Evolutionary conservation across 169 alveolate genomes (phyloP).

Genomic region (Eimeria nieschulzi): DNA sequence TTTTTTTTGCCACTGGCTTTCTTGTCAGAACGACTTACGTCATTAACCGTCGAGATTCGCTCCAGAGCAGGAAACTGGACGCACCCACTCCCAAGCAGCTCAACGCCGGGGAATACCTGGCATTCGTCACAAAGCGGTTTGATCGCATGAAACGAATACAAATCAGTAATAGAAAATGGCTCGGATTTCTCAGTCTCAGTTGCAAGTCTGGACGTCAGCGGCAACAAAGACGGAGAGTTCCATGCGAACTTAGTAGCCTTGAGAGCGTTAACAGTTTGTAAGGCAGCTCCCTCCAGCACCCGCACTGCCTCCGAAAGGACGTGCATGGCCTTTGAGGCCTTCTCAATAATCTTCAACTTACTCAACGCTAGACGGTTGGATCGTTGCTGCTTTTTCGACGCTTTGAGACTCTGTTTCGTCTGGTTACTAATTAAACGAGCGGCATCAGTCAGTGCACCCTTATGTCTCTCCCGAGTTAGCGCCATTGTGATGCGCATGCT

Average conservation of each 20-base stretch:
- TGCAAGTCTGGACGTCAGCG: background rate
- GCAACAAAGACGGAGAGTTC: background rate
- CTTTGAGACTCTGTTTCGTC: background rate
- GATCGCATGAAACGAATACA: background rate
- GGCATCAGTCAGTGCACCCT: conserved; percentile 11
- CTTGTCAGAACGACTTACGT: background rate
- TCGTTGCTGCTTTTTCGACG: conserved; percentile 10
- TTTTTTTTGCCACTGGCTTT: background rate
- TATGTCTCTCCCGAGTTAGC: background rate
- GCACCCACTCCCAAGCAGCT: conserved; percentile 49
- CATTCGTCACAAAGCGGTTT: conserved; percentile 2
- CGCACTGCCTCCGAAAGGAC: conserved; percentile 36
- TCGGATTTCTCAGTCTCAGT: background rate
- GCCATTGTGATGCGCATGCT: conserved; percentile 43
- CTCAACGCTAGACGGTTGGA: background rate
- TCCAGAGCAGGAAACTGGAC: conserved; percentile 44
- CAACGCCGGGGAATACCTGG: conserved; percentile 46
- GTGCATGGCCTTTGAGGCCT: background rate
- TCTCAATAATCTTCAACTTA: background rate
- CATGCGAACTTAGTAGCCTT: background rate
- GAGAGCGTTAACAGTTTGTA: background rate
- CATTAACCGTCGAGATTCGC: background rate
- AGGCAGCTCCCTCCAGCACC: conserved; percentile 53
- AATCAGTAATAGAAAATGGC: background rate
- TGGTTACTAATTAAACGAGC: background rate